A percentile compares a stretch with the other conserved stretches of the same genome.
phyloP scores from a whole-genome alignment of 495 filamentous ascomycete genomes.

The Neurospora cerealis region DNA sequence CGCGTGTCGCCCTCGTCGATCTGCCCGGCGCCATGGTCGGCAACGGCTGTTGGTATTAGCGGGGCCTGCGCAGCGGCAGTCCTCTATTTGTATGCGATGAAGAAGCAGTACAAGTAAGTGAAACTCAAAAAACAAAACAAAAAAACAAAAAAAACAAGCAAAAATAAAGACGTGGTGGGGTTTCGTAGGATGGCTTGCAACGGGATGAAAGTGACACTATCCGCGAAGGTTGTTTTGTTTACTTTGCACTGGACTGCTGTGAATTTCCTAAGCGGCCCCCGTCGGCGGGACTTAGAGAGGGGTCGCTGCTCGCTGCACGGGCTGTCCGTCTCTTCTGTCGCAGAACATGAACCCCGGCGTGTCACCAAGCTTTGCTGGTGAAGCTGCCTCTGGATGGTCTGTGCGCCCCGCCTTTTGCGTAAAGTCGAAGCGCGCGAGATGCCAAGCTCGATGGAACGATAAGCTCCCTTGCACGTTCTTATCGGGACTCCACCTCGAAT shows the following conservation, averaged over 20 bases:
- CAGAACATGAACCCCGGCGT: background rate
- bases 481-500: background rate
- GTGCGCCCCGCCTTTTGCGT: background rate
- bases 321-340: background rate
- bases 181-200: background rate
- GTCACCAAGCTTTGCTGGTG: background rate
- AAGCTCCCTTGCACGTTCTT: background rate
- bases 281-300: background rate
- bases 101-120: background rate
- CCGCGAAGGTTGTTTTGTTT: background rate
- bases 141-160: background rate
- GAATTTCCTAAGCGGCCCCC: background rate
- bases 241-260: background rate
- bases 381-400: background rate
- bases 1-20: constrained; percentile 49
- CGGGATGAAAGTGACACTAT: background rate
- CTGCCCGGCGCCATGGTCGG: constrained; percentile 16
- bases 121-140: background rate
- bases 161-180: background rate
- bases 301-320: background rate
- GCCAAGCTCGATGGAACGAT: background rate
- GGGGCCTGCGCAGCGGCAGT: background rate
- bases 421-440: background rate
- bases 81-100: background rate
- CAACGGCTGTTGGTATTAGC: background rate